Percentiles rank a stretch among this genome's conserved stretches.
Evolutionary conservation across 768 basidiomycete species (phyloP).

Genomic region (Hygrophorus pudorinus): DNA sequence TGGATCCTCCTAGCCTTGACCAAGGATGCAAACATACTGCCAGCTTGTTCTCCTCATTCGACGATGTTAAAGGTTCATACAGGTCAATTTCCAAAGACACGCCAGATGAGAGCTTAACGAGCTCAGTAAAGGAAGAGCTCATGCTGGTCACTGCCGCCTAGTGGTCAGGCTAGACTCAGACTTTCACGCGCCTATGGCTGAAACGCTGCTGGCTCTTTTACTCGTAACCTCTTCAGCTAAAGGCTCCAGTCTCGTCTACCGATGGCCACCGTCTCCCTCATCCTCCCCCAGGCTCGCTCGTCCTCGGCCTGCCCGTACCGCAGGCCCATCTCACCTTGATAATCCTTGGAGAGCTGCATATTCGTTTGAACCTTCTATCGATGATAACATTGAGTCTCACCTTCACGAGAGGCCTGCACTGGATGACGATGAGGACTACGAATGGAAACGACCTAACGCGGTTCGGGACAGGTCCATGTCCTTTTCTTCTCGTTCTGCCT

Average conservation of each 20-base stretch:
- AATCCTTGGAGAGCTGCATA: slow-evolving; percentile 65
- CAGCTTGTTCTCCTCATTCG: slow-evolving; percentile 27
- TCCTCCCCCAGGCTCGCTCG: slow-evolving; percentile 62
- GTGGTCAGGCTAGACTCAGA: no score
- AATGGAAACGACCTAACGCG: slow-evolving; percentile 50
- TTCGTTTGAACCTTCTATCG: slow-evolving; percentile 25
- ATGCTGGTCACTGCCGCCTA: no score
- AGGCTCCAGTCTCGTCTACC: slow-evolving; percentile 67
- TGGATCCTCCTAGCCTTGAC: slow-evolving; percentile 67
- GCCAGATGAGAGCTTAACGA: slow-evolving; percentile 23
- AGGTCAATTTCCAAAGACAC: slow-evolving; percentile 33
- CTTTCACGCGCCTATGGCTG: no score
- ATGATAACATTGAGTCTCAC: slow-evolving; percentile 14
- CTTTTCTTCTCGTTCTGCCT: slow-evolving; percentile 31
- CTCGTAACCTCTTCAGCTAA: slow-evolving; percentile 81
- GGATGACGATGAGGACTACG: slow-evolving; percentile 39
- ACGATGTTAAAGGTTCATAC: slow-evolving; percentile 16
- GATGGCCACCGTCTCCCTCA: slow-evolving; percentile 73
- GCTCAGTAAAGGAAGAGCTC: not conserved
- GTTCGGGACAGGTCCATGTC: slow-evolving; percentile 42
- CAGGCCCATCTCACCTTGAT: slow-evolving; percentile 45
- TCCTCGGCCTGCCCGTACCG: slow-evolving; percentile 41
- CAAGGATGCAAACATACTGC: slow-evolving; percentile 77
- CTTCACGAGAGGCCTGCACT: slow-evolving; percentile 11
- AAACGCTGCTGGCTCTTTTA: slow-evolving; percentile 70